A percentile compares a stretch with the other conserved stretches of the same genome.
phyloP scores from a whole-genome alignment of 768 basidiomycete genomes.

The Leucocoprinus birnbaumii region DNA sequence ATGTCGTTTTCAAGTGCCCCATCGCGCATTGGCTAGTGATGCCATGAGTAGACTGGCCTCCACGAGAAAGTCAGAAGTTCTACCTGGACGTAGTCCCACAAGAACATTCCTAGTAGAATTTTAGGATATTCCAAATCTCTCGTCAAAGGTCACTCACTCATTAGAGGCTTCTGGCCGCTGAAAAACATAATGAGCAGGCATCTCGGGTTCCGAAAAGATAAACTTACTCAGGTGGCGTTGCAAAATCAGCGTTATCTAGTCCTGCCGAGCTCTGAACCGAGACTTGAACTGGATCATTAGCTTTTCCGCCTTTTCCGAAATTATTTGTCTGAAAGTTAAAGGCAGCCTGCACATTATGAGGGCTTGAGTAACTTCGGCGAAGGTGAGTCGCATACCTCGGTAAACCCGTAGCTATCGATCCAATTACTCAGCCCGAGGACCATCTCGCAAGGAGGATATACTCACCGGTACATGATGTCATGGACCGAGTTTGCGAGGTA shows the following conservation, averaged over 20 bases:
- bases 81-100: constrained; percentile 18
- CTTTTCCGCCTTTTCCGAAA: constrained; percentile 47
- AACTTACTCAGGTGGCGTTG: constrained; percentile 41
- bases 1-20: constrained; percentile 53
- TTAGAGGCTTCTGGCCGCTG: constrained; percentile 13
- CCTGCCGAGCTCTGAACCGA: constrained; percentile 48
- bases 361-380: not conserved
- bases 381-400: constrained; percentile 28
- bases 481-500: constrained; percentile 62
- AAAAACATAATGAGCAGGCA: no score
- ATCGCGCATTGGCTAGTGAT: constrained; percentile 46
- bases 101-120: constrained; percentile 17
- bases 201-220: not conserved
- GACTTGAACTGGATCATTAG: constrained; percentile 45
- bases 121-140: constrained; percentile 17
- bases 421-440: not conserved
- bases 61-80: not conserved
- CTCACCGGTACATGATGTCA: constrained; percentile 35
- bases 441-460: not conserved
- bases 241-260: constrained; percentile 41
- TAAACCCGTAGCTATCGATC: constrained; percentile 46
- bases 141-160: not conserved
- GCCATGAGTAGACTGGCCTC: no score
- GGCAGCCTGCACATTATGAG: constrained; percentile 15
- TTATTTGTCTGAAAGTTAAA: constrained; percentile 65